Conservation (phyloP, 257 asterid species). For the Gynochthodes officinalis region DNA sequence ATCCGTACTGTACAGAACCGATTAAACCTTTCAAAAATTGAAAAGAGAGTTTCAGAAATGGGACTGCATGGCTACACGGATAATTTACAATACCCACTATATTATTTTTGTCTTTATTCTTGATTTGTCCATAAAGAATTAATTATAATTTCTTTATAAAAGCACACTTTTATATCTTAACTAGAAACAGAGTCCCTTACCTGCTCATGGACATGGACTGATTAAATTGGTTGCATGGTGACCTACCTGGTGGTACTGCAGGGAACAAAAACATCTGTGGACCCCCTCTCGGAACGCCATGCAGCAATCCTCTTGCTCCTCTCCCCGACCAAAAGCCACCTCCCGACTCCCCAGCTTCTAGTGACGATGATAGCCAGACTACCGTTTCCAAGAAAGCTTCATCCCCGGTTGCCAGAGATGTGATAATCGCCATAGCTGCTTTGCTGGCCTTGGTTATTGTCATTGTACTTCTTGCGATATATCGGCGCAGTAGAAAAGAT, state of each 20-base stretch:
- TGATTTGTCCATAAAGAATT: too few species aligned
- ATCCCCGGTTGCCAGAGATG: slow-evolving; percentile 21
- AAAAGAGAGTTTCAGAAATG: too few species aligned
- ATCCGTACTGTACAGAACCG: too few species aligned
- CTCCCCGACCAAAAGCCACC: slow-evolving; percentile 39
- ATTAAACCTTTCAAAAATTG: too few species aligned
- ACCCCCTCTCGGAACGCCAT: slow-evolving; percentile 42
- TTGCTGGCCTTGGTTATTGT: slow-evolving; percentile 40
- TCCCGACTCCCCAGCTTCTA: slow-evolving; percentile 5
- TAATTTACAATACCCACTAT: too few species aligned
- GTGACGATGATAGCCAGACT: background rate
- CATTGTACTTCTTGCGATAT: slow-evolving; percentile 35
- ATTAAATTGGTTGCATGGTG: too few species aligned
- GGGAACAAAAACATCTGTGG: slow-evolving; percentile 81
- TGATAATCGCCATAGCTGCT: slow-evolving; percentile 29
- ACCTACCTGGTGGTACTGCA: slow-evolving; percentile 18
- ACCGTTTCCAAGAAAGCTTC: slow-evolving; percentile 14
- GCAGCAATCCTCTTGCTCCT: slow-evolving; percentile 34
- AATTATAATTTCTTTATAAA: too few species aligned
- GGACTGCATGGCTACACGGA: too few species aligned
- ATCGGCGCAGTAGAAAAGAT: slow-evolving; percentile 27
- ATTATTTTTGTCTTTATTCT: too few species aligned
- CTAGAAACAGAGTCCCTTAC: too few species aligned
- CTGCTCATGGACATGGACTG: too few species aligned
- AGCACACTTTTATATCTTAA: too few species aligned